A percentile compares a stretch with the other conserved stretches of the same genome.
These are phyloP conservation scores for Garcia nutans DNA, from an alignment of 345 rosid species.

Conservation along the genomic window DNA sequence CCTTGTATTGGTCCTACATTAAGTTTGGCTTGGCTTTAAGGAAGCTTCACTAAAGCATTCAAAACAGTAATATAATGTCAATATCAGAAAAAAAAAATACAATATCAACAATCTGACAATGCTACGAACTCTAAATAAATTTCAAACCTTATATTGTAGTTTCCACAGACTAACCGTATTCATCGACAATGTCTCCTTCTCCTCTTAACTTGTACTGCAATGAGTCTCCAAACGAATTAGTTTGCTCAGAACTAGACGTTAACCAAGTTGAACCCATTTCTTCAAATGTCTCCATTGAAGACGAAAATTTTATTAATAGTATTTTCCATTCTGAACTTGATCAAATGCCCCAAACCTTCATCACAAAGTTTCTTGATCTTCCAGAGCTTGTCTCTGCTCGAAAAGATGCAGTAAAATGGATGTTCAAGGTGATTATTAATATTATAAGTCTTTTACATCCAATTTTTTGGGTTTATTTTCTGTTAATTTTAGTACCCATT, in stretches of 20 bases:
- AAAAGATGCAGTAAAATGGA: conserved; percentile 39
- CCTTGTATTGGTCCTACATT: conserved; percentile 11
- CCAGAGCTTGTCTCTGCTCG: conserved; percentile 26
- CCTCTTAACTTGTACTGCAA: conserved; percentile 32
- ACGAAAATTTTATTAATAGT: conserved; percentile 19
- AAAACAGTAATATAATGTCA: background rate
- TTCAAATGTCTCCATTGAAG: conserved; percentile 9
- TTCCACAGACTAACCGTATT: background rate
- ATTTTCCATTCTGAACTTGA: conserved; percentile 35
- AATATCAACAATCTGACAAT: background rate
- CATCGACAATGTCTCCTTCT: conserved; percentile 29
- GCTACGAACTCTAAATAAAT: background rate
- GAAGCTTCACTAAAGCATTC: conserved; percentile 29
- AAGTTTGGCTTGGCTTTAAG: conserved; percentile 14
- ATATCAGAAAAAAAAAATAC: background rate
- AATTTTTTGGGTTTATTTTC: background rate
- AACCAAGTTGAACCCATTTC: background rate
- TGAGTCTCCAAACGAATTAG: conserved; percentile 27
- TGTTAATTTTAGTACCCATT: background rate
- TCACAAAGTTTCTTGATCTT: conserved; percentile 4
- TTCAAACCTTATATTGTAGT: background rate
- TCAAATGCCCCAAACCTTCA: conserved; percentile 20
- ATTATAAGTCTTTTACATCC: background rate
- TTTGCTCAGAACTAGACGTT: conserved; percentile 11
- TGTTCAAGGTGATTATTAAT: conserved; percentile 26